Base-by-base conservation (phyloP, 2,329 filamentous ascomycete species). In the Xylariaceae sp. region DNA sequence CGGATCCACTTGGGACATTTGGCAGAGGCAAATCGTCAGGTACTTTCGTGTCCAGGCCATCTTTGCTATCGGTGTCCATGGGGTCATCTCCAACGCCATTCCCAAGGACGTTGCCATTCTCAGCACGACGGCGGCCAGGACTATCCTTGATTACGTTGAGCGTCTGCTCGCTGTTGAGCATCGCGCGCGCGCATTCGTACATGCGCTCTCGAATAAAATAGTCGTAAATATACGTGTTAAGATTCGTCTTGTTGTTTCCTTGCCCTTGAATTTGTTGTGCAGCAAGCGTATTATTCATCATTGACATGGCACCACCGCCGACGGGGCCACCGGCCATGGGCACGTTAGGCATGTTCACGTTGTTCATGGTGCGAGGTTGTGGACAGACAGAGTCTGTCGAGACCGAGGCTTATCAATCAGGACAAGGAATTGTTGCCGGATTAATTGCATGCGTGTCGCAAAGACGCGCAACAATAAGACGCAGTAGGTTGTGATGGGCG, bases 151-250 rank as follows among this genome's bases (percentile, higher is more conserved):
- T 76, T 44, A 87, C 78, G 66, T 87, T 89, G 61, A 91, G 77
- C 56, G 81, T 85, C 69, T 89, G 81, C 62, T 89, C 84, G 73
- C 83, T 81, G 44, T 83, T 80, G 53, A 90, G 76, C 57, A 96
- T 80, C 47, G 87, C 83, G 65, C 91, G 86, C 63, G 95, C 95
- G 71, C 90, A 89, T 63, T 95, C 90, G 70, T 84, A 89, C 82
- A 96, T 91, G 65, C 87, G 84, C 73, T 91, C 89, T 69, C 90
- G 91, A 64, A 97, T 79, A 63, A 98, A 93, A 73, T 95, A 93
- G 70, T 95, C 90, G 80, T 93, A 95, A 64, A 95, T 95, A 73
- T 93, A 93, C 19, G 90, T 93, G 76, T 93, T 93, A 49, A 95
- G 81, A 57, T 86, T 76, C 47, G 81, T 77, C 62, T 82, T 84